phyloP scores from a whole-genome alignment of 345 rosid genomes.

The Eutrema heterophyllum region DNA sequence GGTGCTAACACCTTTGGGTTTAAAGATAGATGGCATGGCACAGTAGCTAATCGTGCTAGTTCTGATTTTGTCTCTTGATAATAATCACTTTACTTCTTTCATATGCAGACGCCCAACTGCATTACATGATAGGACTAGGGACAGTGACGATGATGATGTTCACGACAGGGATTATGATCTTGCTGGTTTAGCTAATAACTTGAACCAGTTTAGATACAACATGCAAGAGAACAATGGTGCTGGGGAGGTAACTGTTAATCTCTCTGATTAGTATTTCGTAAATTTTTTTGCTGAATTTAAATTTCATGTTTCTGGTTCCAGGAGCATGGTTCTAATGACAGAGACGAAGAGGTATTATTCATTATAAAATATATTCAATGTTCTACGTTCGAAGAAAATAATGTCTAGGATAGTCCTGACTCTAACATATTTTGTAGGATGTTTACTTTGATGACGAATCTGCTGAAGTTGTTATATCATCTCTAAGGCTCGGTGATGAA shows the following conservation, averaged over 20 bases:
- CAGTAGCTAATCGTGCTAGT: neutral
- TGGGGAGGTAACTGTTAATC: conserved; percentile 55
- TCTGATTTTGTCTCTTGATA: neutral
- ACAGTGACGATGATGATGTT: conserved; percentile 91
- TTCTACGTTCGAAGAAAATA: neutral
- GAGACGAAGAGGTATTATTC: conserved; percentile 74
- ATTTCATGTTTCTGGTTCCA: conserved; percentile 32
- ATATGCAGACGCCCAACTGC: conserved; percentile 91
- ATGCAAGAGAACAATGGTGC: conserved; percentile 78
- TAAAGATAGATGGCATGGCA: conserved; percentile 4
- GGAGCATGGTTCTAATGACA: conserved; percentile 70
- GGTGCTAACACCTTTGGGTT: neutral
- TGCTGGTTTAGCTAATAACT: conserved; percentile 79
- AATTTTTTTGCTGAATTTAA: conserved; percentile 5
- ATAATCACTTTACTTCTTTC: neutral
- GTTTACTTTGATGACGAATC: conserved; percentile 93
- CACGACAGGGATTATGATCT: conserved; percentile 94
- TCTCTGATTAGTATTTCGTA: neutral
- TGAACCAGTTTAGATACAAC: conserved; percentile 89
- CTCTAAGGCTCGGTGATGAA: conserved; percentile 94
- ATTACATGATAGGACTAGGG: conserved; percentile 87
- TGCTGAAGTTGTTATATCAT: conserved; percentile 94
- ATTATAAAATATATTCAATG: neutral
- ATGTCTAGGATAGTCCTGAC: neutral
- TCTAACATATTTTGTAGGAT: conserved; percentile 49